Conservation (phyloP, 2,329 filamentous ascomycete genomes). For the Fusarium multiceps region DNA sequence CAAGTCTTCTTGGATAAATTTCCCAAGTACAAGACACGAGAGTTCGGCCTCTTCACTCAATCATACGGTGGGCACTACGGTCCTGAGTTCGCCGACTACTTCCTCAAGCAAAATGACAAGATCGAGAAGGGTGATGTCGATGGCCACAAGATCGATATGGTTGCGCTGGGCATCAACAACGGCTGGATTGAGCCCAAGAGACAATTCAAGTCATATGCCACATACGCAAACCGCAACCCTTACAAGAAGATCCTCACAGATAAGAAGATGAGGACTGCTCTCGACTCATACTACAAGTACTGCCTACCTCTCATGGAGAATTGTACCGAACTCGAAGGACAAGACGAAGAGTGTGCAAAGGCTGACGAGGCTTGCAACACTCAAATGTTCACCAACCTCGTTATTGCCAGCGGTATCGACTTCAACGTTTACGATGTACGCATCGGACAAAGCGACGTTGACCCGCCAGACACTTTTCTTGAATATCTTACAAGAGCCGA, state of each 20-base stretch:
- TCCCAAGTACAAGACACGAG: slow-evolving; percentile 68
- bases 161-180: slow-evolving; percentile 67
- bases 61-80: slow-evolving; percentile 70
- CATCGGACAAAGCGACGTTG: slow-evolving; percentile 38
- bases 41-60: slow-evolving; percentile 65
- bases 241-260: slow-evolving; percentile 48
- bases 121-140: slow-evolving; percentile 57
- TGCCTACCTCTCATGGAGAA: slow-evolving; percentile 40
- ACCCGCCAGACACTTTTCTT: slow-evolving; percentile 41
- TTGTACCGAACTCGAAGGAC: slow-evolving; percentile 39
- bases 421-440: slow-evolving; percentile 63
- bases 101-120: slow-evolving; percentile 66
- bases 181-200: slow-evolving; percentile 62
- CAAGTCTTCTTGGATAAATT: slow-evolving; percentile 73
- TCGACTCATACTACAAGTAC: slow-evolving; percentile 47
- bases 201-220: slow-evolving; percentile 50
- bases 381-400: slow-evolving; percentile 44
- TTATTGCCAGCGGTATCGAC: slow-evolving; percentile 43
- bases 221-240: slow-evolving; percentile 50
- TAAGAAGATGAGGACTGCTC: slow-evolving; percentile 10
- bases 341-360: slow-evolving; percentile 44
- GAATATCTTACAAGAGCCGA: slow-evolving; percentile 42
- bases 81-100: slow-evolving; percentile 65
- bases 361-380: slow-evolving; percentile 45
- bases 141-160: slow-evolving; percentile 59